phyloP scores from a whole-genome alignment of 2,329 filamentous ascomycete species.

The Fusarium stilboides region DNA sequence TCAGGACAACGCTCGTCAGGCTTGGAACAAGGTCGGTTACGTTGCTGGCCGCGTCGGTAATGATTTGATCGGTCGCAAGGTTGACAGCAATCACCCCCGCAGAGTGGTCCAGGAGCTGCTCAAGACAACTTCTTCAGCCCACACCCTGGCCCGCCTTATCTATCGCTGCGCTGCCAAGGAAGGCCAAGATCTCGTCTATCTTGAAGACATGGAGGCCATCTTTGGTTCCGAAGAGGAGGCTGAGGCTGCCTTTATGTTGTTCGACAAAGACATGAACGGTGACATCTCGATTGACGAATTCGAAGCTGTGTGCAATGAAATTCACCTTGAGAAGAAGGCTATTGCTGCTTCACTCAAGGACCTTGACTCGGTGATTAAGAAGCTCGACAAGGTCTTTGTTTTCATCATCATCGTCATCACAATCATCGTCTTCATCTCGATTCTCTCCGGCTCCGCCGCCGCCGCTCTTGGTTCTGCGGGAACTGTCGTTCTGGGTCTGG shows the following conservation, averaged over 20 bases:
- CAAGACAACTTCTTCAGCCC: conserved; percentile 78
- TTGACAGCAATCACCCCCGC: conserved; percentile 81
- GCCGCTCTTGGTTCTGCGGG: conserved; percentile 92
- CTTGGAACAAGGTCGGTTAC: conserved; percentile 85
- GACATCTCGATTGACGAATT: conserved; percentile 97
- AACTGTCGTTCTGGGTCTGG: conserved; percentile 87
- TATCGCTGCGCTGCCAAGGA: conserved; percentile 88
- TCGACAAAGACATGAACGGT: conserved; percentile 96
- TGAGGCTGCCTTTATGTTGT: conserved; percentile 89
- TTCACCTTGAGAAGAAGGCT: conserved; percentile 93
- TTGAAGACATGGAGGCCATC: conserved; percentile 83
- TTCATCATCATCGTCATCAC: conserved; percentile 87
- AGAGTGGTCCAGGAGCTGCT: conserved; percentile 88
- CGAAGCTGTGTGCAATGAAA: conserved; percentile 93
- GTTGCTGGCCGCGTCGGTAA: conserved; percentile 89
- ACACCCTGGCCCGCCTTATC: conserved; percentile 87
- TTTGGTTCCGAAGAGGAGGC: conserved; percentile 90
- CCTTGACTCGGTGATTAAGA: conserved; percentile 91
- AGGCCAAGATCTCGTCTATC: conserved; percentile 81
- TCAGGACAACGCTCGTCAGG: conserved; percentile 81
- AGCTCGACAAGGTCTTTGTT: conserved; percentile 90
- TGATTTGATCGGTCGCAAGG: conserved; percentile 87
- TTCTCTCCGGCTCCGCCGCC: conserved; percentile 92
- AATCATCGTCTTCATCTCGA: conserved; percentile 87
- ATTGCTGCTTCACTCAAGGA: conserved; percentile 96